Percentiles rank a stretch among this genome's conserved stretches.
Evolutionary conservation across 768 basidiomycete genomes (phyloP).

Genomic region (Tylopilus vinaceipallidus): DNA sequence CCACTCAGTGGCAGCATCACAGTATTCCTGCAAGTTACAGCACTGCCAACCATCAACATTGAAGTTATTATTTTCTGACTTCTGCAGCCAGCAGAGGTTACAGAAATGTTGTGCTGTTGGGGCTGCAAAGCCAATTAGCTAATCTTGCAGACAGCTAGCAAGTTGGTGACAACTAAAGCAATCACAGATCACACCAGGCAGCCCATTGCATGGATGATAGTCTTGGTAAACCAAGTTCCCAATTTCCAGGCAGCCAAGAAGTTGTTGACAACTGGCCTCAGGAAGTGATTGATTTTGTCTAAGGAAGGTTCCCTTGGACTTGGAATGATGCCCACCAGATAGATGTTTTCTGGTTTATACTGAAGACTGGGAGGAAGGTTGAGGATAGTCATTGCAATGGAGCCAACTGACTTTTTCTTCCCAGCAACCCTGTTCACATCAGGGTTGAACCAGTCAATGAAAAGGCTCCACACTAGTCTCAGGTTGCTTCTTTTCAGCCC

Average conservation of each 20-base stretch:
- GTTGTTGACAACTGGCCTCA: slow-evolving; percentile 33
- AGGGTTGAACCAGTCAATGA: slow-evolving; percentile 30
- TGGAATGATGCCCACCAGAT: slow-evolving; percentile 35
- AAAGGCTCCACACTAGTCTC: slow-evolving; percentile 22
- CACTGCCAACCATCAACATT: slow-evolving; percentile 24
- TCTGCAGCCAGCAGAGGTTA: not conserved
- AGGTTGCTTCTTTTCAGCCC: slow-evolving; percentile 4
- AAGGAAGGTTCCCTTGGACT: slow-evolving; percentile 32
- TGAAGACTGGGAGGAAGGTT: slow-evolving; percentile 20
- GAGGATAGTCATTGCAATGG: slow-evolving; percentile 15
- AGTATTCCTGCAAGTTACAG: slow-evolving; percentile 13
- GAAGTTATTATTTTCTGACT: slow-evolving; percentile 18
- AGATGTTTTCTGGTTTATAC: no score
- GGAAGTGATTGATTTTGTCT: no score
- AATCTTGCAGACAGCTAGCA: not conserved
- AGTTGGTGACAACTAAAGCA: not conserved
- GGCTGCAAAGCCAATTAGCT: not conserved
- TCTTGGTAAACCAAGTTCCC: slow-evolving; percentile 29
- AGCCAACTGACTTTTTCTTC: slow-evolving; percentile 8
- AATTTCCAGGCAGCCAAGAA: slow-evolving; percentile 31
- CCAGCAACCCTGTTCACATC: slow-evolving; percentile 19
- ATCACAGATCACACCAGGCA: slow-evolving; percentile 29
- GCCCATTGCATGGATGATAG: slow-evolving; percentile 19
- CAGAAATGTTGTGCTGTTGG: not conserved
- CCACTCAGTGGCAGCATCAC: slow-evolving; percentile 16